Evolutionary conservation across 2,329 filamentous ascomycete genomes (phyloP), one percentile per base, ranked within the genome.

Genomic region (Fusarium lyarnte): DNA sequence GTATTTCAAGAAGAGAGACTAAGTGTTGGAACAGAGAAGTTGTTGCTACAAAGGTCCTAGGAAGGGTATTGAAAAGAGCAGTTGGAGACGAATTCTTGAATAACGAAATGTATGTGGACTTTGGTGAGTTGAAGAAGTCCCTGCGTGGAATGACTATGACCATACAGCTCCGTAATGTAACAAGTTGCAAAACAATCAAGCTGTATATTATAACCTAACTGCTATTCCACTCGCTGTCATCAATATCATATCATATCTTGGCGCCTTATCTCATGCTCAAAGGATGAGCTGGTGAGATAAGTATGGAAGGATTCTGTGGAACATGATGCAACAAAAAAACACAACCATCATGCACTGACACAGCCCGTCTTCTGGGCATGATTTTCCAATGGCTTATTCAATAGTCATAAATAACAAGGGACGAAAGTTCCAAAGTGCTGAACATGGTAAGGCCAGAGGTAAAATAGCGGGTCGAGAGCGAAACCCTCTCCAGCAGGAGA

Each of bases 221-320:
- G 36, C 57, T 35, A 25, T 45, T 46, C 45, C 52, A 46, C 47
- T 29, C 21, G 43, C 25, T 23, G 33, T 39, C 35, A 33, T 58
- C 25, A 23, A 8, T 51, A 35, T 41, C n/a, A 21, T 35, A 35
- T 51, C 41, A 57, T 45, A 27, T 21, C 49, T 25, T 42, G 16
- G 42, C 39, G 36, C 17, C 33, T 43, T 46, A 53, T 36, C 42
- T 41, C 38, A 51, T 47, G 45, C 49, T 61, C 46, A 36, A 45
- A 66, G 52, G 38, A 39, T 29, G 38, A 55, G 31, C 36, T 27
- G 29, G 33, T 66, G 65, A 49, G 45, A 49, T 38, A 54, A 38
- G n/a, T 25, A 33, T 13, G 39, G 36, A 25, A 46, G 45, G 62
- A 55, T 47, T 47, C 14, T 73, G 51, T 66, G 54, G 43, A 41